These are phyloP conservation scores for Magnaporthales sp. DNA, from an alignment of 2,329 filamentous ascomycete genomes.

Conservation along the genomic window DNA sequence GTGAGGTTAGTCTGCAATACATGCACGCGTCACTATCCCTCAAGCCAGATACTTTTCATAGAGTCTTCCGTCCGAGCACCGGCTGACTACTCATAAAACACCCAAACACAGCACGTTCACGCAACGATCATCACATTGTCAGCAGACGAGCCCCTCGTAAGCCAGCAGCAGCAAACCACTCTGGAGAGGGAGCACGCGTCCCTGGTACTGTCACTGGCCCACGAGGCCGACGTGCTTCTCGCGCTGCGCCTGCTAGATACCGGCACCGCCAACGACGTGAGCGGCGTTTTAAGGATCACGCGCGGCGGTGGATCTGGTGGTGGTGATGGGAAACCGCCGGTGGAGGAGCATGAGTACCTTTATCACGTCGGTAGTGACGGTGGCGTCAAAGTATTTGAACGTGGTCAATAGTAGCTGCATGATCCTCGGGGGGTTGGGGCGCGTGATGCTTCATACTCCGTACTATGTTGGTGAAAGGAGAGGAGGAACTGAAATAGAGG, in stretches of 20 bases:
- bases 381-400: conserved; percentile 72
- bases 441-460: neutral
- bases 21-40: neutral
- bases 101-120: conserved; percentile 47
- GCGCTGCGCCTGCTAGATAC: conserved; percentile 73
- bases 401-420: conserved; percentile 46
- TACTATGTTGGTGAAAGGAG: too few relatives aligned
- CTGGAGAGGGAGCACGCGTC: conserved; percentile 63
- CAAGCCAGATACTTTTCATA: neutral
- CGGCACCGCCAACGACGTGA: conserved; percentile 83
- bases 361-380: conserved; percentile 78
- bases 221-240: conserved; percentile 64
- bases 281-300: conserved; percentile 74
- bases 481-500: too few relatives aligned
- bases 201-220: conserved; percentile 64
- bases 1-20: conserved; percentile 46
- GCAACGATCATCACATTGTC: conserved; percentile 58
- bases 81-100: neutral
- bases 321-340: conserved; percentile 7
- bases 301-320: conserved; percentile 33
- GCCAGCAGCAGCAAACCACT: conserved; percentile 48
- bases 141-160: conserved; percentile 66
- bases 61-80: neutral
- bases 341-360: conserved; percentile 62
- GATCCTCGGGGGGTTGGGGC: neutral